Conservation (phyloP, 495 filamentous ascomycete species). For the Tuber indicum region DNA sequence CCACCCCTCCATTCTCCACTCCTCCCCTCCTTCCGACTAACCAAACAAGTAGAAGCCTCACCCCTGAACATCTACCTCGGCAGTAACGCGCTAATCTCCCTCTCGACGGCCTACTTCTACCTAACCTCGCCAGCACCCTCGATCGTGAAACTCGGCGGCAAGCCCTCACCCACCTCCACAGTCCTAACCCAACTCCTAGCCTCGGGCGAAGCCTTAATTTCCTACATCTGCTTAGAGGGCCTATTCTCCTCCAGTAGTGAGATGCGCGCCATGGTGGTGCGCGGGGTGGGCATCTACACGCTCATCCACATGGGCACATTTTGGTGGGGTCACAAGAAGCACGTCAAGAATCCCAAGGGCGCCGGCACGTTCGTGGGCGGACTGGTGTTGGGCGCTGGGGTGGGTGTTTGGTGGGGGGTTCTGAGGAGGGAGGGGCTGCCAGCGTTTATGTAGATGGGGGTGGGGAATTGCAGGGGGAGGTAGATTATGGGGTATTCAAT, state of each 20-base stretch:
- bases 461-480: background rate
- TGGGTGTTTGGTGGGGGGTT: conserved; percentile 32
- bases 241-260: conserved; percentile 20
- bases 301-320: conserved; percentile 34
- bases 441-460: background rate
- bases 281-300: conserved; percentile 29
- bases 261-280: conserved; percentile 23
- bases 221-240: conserved; percentile 29
- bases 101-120: conserved; percentile 22
- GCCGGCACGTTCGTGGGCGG: conserved; percentile 21
- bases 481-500: background rate
- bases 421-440: conserved; percentile 10
- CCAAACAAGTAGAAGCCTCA: background rate
- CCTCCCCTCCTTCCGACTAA: conserved; percentile 10
- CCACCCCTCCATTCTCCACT: conserved; percentile 4
- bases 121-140: conserved; percentile 17
- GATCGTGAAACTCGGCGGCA: conserved; percentile 29
- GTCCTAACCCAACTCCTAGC: conserved; percentile 29
- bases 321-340: conserved; percentile 31
- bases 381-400: conserved; percentile 18
- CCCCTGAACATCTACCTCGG: conserved; percentile 31
- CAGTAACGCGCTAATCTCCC: conserved; percentile 25
- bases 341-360: conserved; percentile 28
- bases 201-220: conserved; percentile 29
- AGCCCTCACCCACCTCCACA: conserved; percentile 23